phyloP scores from a whole-genome alignment of 83 land plant genomes.

The Diphasiastrum complanatum region DNA sequence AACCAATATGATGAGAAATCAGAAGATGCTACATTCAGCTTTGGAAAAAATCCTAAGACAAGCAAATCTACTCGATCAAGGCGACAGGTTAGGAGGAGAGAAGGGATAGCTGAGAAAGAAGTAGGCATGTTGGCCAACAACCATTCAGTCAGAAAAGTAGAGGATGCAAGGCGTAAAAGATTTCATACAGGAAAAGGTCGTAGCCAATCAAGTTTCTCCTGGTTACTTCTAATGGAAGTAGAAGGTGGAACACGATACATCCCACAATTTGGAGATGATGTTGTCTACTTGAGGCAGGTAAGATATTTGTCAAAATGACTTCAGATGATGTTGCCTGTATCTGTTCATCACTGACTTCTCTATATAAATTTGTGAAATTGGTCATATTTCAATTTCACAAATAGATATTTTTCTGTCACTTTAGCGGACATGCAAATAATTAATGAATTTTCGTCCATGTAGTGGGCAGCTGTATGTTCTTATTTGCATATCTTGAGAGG shows the following conservation, averaged over 20 bases:
- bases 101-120: slow-evolving; percentile 13
- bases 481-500: too few relatives aligned
- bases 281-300: slow-evolving; percentile 88
- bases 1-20: neutral
- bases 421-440: too few relatives aligned
- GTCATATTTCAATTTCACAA: too few relatives aligned
- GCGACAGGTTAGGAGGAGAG: neutral
- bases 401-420: too few relatives aligned
- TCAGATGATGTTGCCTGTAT: neutral
- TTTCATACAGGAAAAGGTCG: slow-evolving; percentile 19
- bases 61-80: neutral
- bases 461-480: too few relatives aligned
- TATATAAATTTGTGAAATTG: too few relatives aligned
- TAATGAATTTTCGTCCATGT: too few relatives aligned
- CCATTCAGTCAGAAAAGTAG: slow-evolving; percentile 10
- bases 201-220: slow-evolving; percentile 42
- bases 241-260: slow-evolving; percentile 72
- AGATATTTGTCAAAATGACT: neutral
- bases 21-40: neutral
- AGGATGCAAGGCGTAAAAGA: slow-evolving; percentile 21
- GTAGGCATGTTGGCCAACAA: neutral
- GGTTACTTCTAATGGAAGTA: slow-evolving; percentile 69
- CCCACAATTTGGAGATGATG: slow-evolving; percentile 84
- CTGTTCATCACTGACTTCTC: neutral
- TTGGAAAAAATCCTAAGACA: neutral